Evolutionary conservation across 2,329 filamentous ascomycete genomes (phyloP).

Genomic region (Fusarium sp.): DNA sequence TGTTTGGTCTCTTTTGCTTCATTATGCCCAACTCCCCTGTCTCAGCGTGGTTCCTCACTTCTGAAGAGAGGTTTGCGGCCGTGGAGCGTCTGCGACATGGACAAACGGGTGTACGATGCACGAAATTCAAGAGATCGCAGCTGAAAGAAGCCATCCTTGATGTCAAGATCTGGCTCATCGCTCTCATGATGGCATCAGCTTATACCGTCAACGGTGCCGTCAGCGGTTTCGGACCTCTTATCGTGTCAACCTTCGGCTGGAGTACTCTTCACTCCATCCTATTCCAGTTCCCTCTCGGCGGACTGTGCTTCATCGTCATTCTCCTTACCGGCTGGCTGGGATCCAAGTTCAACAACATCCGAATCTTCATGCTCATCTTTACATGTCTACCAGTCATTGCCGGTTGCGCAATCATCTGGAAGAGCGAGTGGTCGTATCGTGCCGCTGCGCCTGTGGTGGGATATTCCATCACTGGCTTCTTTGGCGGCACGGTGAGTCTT

Average conservation of each 20-base stretch:
- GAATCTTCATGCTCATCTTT: conserved; percentile 71
- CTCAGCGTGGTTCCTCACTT: conserved; percentile 75
- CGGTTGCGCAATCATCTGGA: conserved; percentile 81
- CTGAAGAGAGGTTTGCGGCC: conserved; percentile 71
- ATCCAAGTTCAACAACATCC: conserved; percentile 69
- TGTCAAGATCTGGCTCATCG: conserved; percentile 71
- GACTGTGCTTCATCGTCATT: conserved; percentile 74
- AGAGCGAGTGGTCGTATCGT: conserved; percentile 70
- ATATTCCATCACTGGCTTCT: conserved; percentile 79
- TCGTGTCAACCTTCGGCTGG: conserved; percentile 78
- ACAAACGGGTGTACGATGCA: conserved; percentile 72
- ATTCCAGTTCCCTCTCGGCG: conserved; percentile 80
- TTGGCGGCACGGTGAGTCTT: conserved; percentile 75
- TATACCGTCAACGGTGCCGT: conserved; percentile 80
- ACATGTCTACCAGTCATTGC: conserved; percentile 80
- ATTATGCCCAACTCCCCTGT: conserved; percentile 73
- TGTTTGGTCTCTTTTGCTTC: conserved; percentile 75
- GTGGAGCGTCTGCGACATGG: conserved; percentile 71
- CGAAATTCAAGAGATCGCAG: conserved; percentile 69
- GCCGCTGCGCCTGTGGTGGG: conserved; percentile 75
- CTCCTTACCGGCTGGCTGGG: conserved; percentile 74
- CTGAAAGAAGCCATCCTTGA: conserved; percentile 69
- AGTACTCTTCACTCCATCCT: conserved; percentile 73
- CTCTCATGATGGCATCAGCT: conserved; percentile 75
- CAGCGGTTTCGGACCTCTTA: conserved; percentile 76